Evolutionary conservation across 2,329 filamentous ascomycete genomes (phyloP), one percentile per base, ranked within the genome.

Genomic region (Fusarium sp.): DNA sequence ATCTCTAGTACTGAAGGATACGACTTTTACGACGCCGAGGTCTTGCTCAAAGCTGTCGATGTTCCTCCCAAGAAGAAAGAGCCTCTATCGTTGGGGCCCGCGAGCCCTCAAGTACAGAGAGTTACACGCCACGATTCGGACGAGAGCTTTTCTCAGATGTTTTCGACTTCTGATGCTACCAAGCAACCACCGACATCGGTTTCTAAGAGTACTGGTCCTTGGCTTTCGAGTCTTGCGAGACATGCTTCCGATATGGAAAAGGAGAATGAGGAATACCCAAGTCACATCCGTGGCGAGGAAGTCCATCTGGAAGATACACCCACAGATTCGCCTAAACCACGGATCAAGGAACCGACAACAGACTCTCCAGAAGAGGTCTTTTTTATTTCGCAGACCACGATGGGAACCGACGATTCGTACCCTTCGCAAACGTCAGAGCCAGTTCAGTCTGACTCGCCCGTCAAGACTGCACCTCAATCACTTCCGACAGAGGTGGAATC

Each of bases 21-120:
- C 72, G 89, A 91, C 76, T 91, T 91, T 73, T 90, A 90, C 74
- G 89, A 88, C 72, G 80, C 88, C 29, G 88, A 88, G n/a, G 85
- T 82, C 29, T 77, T 86, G 59, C 79, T 80, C 51, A 81, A 81
- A 46, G 86, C 85, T 9, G 86, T 89, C 49, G 86, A 89, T 64
- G 85, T 89, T 52, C 86, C 77, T 11, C 76, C 83, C 8, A 81
- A 78, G 56, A 82, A 80, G 69, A 80, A 80, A 57, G 63, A 82
- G 80, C 55, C 81, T 77, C 15, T 81, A 71, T 46, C 72, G 74
- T 1, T 75, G 70, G 32, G 78, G 55, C 38, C 74, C 59, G 32
- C 74, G 76, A 66, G 77, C 79, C 18, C 72, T 60, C 42, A 73
- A 51, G 43, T 53, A n/a, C 63, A 53, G 51, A 77, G 69, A 59